Base-by-base conservation (phyloP, 2,329 filamentous ascomycete genomes). In the Fusarium marasasianum region DNA sequence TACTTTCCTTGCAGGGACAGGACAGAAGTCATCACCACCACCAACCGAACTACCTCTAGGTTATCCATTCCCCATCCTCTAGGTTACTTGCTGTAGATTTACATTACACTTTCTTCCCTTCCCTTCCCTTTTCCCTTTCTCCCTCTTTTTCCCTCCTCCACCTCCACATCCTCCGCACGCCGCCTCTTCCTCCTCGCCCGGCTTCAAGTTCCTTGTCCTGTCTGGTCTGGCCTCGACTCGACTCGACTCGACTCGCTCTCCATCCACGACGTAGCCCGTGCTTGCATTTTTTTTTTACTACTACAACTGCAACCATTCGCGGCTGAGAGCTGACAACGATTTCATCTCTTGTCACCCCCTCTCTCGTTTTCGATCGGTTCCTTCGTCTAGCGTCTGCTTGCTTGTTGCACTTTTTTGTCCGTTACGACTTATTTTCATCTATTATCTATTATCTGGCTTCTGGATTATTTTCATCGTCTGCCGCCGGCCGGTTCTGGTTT, bases 11-110 rank as follows among this genome's bases (percentile, higher is more conserved):
- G 10, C 51, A 48, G 41, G 55, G 51, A 70, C 65, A 71, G 66
- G 74, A 78, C 77, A 78, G 77, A 76, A 75, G 76, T 71, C 78
- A 78, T 77, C 77, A 79, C 76, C 73, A 79, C 76, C 73, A 79
- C 73, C 74, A 70, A 78, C 73, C 40, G 44, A 58, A 56, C 44
- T 48, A 68, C 47, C 66, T 70, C 63, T 71, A 47, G 67, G 67
- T 70, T 70, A 69, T 67, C 41, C 59, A 44, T 64, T 31, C 63
- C 59, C 67, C 59, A 66, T 70, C 66, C 55, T 70, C 47, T 65
- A 48, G 55, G 55, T 50, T 50, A 58, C 55, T 47, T 58, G 44
- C 33, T 58, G 24, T 58, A 58, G 56, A 70, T 70, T 61, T 63
- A 63, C 40, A 40, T 62, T 62, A 33, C 50, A 29, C 50, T 69